These are phyloP conservation scores for Aspergillus mulundensis DNA, from an alignment of 495 filamentous ascomycete species.

Conservation along the genomic window DNA sequence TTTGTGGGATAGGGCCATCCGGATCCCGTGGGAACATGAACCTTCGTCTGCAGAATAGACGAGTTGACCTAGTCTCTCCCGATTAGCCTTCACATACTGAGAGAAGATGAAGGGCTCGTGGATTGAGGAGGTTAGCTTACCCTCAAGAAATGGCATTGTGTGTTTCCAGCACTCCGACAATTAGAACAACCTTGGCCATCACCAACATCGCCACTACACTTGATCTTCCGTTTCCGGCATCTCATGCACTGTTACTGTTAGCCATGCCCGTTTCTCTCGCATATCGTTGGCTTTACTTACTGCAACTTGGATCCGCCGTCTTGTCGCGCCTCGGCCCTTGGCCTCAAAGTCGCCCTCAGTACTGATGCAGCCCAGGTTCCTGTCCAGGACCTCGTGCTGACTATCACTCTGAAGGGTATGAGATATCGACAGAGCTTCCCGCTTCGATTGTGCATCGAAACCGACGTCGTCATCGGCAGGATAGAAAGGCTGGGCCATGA, in stretches of 20 bases:
- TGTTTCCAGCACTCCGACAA: conserved; percentile 69
- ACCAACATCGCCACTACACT: conserved; percentile 83
- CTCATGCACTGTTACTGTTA: conserved; percentile 65
- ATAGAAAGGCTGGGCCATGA: conserved; percentile 35
- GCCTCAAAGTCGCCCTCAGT: conserved; percentile 26
- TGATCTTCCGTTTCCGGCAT: conserved; percentile 92
- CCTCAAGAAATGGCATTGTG: conserved; percentile 73
- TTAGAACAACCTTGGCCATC: conserved; percentile 74
- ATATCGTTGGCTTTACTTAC: conserved; percentile 47
- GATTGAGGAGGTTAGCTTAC: conserved; percentile 43
- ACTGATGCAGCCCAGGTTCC: conserved; percentile 18
- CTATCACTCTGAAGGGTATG: conserved; percentile 24
- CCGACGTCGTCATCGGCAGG: conserved; percentile 23
- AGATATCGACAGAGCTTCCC: conserved; percentile 24
- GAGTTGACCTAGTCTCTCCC: conserved; percentile 24
- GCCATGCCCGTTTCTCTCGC: conserved; percentile 8
- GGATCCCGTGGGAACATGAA: conserved; percentile 10
- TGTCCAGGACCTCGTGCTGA: conserved; percentile 25
- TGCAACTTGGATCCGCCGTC: conserved; percentile 61
- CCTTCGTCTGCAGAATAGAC: conserved; percentile 21
- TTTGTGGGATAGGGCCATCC: conserved; percentile 32
- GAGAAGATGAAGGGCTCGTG: neutral
- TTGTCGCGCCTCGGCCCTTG: conserved; percentile 33
- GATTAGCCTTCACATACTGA: conserved; percentile 5
- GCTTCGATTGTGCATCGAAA: conserved; percentile 22